Percentiles rank a stretch among this genome's conserved stretches.
Evolutionary conservation across 2,329 filamentous ascomycete species (phyloP).

Genomic region (Gnomoniopsis smithogilvyi): DNA sequence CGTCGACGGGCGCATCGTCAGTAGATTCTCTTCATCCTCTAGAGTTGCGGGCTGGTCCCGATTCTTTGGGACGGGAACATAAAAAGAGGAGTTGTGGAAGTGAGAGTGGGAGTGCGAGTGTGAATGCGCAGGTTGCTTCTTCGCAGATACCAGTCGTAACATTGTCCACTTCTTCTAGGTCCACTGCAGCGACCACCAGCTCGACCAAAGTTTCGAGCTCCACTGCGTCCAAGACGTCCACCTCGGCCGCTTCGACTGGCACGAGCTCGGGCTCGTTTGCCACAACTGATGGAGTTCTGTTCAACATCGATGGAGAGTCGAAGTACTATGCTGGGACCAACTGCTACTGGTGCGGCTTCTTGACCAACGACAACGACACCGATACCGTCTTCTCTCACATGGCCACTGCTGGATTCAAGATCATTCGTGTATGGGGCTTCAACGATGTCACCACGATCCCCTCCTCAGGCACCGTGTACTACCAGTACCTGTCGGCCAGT

Average conservation of each 20-base stretch:
- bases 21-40: slow-evolving; percentile 10
- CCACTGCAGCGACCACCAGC: slow-evolving; percentile 14
- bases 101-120: background rate
- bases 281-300: slow-evolving; percentile 26
- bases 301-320: slow-evolving; percentile 39
- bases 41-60: slow-evolving; percentile 11
- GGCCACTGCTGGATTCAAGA: slow-evolving; percentile 36
- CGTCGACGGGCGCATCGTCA: slow-evolving; percentile 13
- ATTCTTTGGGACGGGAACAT: background rate
- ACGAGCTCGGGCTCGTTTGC: slow-evolving; percentile 21
- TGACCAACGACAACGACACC: slow-evolving; percentile 41
- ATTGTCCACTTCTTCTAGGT: slow-evolving; percentile 4
- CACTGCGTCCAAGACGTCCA: slow-evolving; percentile 4
- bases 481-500: slow-evolving; percentile 46
- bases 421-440: slow-evolving; percentile 61
- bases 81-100: background rate
- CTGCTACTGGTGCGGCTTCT: slow-evolving; percentile 50
- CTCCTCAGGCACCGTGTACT: slow-evolving; percentile 38
- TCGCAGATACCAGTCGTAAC: slow-evolving; percentile 6
- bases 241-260: slow-evolving; percentile 5
- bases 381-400: slow-evolving; percentile 37
- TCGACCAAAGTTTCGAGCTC: background rate
- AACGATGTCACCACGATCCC: slow-evolving; percentile 49
- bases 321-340: slow-evolving; percentile 50
- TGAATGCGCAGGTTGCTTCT: background rate